phyloP scores from a whole-genome alignment of 2,329 filamentous ascomycete genomes.

The Colletotrichum trifolii region DNA sequence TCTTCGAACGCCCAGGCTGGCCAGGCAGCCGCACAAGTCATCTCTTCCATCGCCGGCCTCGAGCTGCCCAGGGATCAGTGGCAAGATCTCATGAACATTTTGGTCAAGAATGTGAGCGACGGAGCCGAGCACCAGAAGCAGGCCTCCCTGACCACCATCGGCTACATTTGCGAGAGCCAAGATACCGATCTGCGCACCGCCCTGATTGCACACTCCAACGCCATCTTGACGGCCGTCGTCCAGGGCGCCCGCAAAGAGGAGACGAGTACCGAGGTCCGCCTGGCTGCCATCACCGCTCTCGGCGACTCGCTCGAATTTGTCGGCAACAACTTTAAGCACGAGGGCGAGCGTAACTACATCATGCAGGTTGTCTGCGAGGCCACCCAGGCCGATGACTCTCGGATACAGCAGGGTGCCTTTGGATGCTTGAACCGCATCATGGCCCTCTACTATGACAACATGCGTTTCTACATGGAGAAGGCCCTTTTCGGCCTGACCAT shows the following conservation, averaged over 20 bases:
- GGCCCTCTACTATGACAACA: conserved; percentile 98
- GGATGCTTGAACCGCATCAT: conserved; percentile 99
- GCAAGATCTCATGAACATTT: conserved; percentile 86
- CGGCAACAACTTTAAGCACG: conserved; percentile 97
- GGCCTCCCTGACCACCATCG: conserved; percentile 93
- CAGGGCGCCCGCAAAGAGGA: conserved; percentile 98
- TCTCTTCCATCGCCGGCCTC: conserved; percentile 93
- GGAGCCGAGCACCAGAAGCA: conserved; percentile 92
- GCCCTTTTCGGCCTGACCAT: conserved; percentile 97
- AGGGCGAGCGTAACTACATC: conserved; percentile 99
- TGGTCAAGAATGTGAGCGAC: conserved; percentile 93
- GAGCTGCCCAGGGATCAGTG: conserved; percentile 94
- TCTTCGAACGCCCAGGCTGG: conserved; percentile 86
- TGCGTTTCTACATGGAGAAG: conserved; percentile 99
- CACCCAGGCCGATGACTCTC: conserved; percentile 89
- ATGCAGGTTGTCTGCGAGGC: conserved; percentile 99
- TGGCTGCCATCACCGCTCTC: conserved; percentile 92
- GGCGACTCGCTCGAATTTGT: conserved; percentile 98
- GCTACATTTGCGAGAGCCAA: conserved; percentile 97
- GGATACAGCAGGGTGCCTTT: conserved; percentile 96
- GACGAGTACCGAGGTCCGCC: conserved; percentile 87
- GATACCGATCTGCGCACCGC: conserved; percentile 86
- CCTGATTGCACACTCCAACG: conserved; percentile 90
- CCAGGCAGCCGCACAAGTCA: conserved; percentile 91
- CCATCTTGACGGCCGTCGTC: conserved; percentile 96